Base-by-base conservation (phyloP, 139 green algal genomes). In the Tetradesmus lagerheimii region DNA sequence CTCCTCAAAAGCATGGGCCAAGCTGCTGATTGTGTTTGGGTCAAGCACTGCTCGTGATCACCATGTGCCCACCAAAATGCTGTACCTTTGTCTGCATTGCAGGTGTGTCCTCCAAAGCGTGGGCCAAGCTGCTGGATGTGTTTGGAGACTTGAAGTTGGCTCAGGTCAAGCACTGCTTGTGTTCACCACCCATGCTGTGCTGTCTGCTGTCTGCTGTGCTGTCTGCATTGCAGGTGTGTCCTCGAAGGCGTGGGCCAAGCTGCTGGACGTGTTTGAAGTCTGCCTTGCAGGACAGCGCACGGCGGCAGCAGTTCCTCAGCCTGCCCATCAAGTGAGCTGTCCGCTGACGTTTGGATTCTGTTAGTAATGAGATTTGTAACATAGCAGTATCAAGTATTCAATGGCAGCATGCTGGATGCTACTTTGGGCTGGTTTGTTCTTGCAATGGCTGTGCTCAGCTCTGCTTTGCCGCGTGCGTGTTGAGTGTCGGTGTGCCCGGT, bases 221-320 rank as follows among this genome's bases (percentile, higher is more conserved):
- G 71, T 41, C 31, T 84, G 16, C 15, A 0, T 2, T 67, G 79
- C 82, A 87, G 82, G 82, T 34, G 85, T 89, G 25, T 34, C 43
- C 1, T 16, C 27, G n/a, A 89, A 89, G 41, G 85, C 85, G 3
- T 82, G 85, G 85, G 74, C 66, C 16, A 89, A 83, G 85, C 85
- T 89, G 37, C 85, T 89, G 29, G 85, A 81, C 20, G 27, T 83
- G 67, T 89, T 89, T 89, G 85, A 67, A 89, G 75, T 39, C 27
- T 8, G 85, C 85, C 1, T 89, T 67, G 85, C 85, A 89, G 43
- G 85, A 89, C 67, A 35, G 12, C 43, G 31, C 35, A 1, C 34
- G 34, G 2, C 39, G 85, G 9, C 85, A 88, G n/a, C 83, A 89
- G 67, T 89, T 89, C 67, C 38, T 89, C 64, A 35, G 41, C 12